Evolutionary conservation across 768 basidiomycete species (phyloP).

Genomic region (Boletellus ananiceps): DNA sequence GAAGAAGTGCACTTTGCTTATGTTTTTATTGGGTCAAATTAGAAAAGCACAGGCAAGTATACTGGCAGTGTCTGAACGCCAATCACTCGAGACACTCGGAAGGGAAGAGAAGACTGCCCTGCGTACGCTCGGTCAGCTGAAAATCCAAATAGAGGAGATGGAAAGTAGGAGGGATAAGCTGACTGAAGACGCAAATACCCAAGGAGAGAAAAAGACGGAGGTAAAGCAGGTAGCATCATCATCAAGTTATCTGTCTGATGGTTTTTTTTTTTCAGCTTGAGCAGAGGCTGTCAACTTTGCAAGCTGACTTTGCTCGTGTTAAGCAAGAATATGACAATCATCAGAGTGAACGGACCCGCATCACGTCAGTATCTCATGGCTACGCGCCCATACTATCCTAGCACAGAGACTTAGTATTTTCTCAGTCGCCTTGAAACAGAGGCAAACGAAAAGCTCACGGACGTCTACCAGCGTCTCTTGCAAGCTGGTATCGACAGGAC

Average conservation of each 20-base stretch:
- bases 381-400: not conserved
- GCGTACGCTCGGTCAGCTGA: slow-evolving; percentile 59
- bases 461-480: slow-evolving; percentile 75
- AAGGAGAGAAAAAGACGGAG: slow-evolving; percentile 53
- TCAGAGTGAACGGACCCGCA: slow-evolving; percentile 75
- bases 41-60: slow-evolving; percentile 80
- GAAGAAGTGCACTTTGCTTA: slow-evolving; percentile 3
- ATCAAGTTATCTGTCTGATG: not conserved
- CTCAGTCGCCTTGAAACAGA: slow-evolving; percentile 84
- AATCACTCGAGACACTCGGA: slow-evolving; percentile 71
- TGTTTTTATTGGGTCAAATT: not conserved
- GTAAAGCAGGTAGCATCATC: slow-evolving; percentile 29
- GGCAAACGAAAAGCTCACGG: slow-evolving; percentile 85
- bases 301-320: slow-evolving; percentile 56
- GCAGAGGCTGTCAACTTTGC: slow-evolving; percentile 49
- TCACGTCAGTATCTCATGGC: slow-evolving; percentile 46
- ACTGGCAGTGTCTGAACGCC: slow-evolving; percentile 82
- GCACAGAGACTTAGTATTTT: not conserved
- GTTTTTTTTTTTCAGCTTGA: slow-evolving; percentile 42
- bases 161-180: slow-evolving; percentile 55
- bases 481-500: slow-evolving; percentile 88
- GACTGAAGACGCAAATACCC: slow-evolving; percentile 45
- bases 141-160: slow-evolving; percentile 65
- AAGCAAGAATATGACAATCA: slow-evolving; percentile 82
- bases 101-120: slow-evolving; percentile 77